Percentiles rank a stretch among this genome's conserved stretches.
These are phyloP conservation scores for Aspergillus tubingensis DNA, from an alignment of 2,329 filamentous ascomycete species.

Conservation along the genomic window DNA sequence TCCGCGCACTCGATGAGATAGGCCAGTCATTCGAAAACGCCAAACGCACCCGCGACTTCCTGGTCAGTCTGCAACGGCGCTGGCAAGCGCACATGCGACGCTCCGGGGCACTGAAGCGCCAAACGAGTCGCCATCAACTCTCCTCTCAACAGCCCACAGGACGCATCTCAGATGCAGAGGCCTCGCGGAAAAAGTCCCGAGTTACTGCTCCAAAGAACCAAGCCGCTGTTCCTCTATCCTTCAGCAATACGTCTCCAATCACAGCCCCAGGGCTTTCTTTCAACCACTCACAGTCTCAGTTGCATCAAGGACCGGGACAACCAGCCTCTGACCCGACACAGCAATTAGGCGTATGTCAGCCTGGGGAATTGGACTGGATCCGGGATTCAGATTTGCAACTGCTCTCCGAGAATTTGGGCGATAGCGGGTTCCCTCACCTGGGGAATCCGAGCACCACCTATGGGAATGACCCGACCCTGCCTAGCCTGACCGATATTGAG, in stretches of 20 bases:
- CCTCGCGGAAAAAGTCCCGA: conserved; percentile 30
- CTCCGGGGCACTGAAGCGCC: conserved; percentile 28
- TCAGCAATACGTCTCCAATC: conserved; percentile 1
- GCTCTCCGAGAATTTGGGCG: conserved; percentile 23
- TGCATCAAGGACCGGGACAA: background rate
- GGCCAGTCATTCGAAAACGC: conserved; percentile 44
- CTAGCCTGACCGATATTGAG: conserved; percentile 31
- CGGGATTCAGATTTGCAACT: conserved; percentile 29
- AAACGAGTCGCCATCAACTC: conserved; percentile 28
- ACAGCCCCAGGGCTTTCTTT: background rate
- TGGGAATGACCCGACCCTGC: conserved; percentile 17
- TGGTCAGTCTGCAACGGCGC: conserved; percentile 37
- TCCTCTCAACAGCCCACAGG: conserved; percentile 16
- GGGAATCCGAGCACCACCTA: conserved; percentile 10
- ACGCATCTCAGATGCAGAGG: conserved; percentile 9
- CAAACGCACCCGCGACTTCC: conserved; percentile 39
- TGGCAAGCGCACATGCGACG: conserved; percentile 29
- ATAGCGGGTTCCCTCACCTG: conserved; percentile 23
- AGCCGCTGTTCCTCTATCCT: conserved; percentile 3
- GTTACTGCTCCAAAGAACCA: conserved; percentile 11
- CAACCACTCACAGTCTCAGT: conserved; percentile 10
- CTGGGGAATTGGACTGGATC: conserved; percentile 34
- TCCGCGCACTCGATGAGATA: conserved; percentile 44
- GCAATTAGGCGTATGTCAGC: conserved; percentile 16
- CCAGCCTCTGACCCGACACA: conserved; percentile 13